Percentiles rank a stretch among this genome's conserved stretches.
Conservation (phyloP, 2,329 filamentous ascomycete genomes). For the Stemphylium vesicarium region DNA sequence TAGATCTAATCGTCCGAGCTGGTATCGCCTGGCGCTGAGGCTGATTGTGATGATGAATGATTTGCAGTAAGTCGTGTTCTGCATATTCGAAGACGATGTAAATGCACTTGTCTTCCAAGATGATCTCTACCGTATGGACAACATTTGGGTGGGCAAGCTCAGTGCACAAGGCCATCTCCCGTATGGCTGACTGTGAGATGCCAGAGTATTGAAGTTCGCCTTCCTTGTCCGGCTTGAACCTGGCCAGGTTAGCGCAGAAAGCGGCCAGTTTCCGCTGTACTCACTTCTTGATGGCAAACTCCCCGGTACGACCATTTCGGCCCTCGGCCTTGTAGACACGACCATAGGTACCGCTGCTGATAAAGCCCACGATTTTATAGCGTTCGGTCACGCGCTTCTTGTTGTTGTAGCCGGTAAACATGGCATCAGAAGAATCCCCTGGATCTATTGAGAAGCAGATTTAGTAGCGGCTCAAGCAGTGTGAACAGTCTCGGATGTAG, state of each 20-base stretch:
- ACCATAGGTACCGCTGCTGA: constrained; percentile 96
- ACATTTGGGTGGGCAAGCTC: constrained; percentile 90
- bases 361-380: constrained; percentile 97
- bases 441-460: constrained; percentile 25
- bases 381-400: constrained; percentile 91
- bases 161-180: constrained; percentile 96
- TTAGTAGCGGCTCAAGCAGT: constrained; percentile 6
- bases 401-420: constrained; percentile 61
- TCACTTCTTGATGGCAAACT: constrained; percentile 98
- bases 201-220: constrained; percentile 97
- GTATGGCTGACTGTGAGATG: constrained; percentile 94
- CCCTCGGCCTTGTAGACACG: constrained; percentile 94
- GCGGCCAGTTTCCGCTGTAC: constrained; percentile 22
- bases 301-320: constrained; percentile 73
- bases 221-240: constrained; percentile 97
- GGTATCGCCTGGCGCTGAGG: constrained; percentile 87
- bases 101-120: constrained; percentile 97
- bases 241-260: constrained; percentile 39
- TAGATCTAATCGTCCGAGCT: constrained; percentile 85
- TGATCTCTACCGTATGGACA: constrained; percentile 90
- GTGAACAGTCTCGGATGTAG: background rate
- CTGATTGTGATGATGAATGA: constrained; percentile 96
- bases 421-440: constrained; percentile 39
- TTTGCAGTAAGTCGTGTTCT: constrained; percentile 95
- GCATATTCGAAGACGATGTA: constrained; percentile 99